These are phyloP conservation scores for Solanum peruvianum DNA, from an alignment of 257 asterid genomes.

Conservation along the genomic window DNA sequence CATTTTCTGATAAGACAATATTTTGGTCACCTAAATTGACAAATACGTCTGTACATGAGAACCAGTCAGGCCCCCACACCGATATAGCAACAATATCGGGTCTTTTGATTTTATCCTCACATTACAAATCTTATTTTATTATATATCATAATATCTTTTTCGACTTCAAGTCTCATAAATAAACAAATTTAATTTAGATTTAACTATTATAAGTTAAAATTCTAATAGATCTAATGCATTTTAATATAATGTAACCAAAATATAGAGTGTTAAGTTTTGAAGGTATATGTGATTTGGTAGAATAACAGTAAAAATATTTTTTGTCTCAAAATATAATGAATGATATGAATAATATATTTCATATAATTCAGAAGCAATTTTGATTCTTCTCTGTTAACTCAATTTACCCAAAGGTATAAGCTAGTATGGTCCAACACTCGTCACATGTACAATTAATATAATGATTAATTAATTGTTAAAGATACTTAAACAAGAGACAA, in stretches of 20 bases:
- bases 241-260: too few species aligned
- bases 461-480: neutral
- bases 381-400: fast-evolving
- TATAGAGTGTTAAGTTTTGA: too few species aligned
- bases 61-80: neutral
- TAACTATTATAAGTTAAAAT: neutral
- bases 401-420: neutral
- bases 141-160: neutral
- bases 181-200: neutral
- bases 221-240: neutral
- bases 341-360: too few species aligned
- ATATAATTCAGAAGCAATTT: too few species aligned
- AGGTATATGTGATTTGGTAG: fast-evolving
- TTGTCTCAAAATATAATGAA: too few species aligned
- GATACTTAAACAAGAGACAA: neutral
- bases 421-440: neutral
- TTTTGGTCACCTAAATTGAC: neutral
- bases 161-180: neutral
- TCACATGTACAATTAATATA: neutral
- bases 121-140: neutral
- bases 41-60: neutral
- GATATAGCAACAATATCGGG: neutral
- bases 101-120: neutral
- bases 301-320: too few species aligned
- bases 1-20: neutral